Percentiles rank a stretch among this genome's conserved stretches.
These are phyloP conservation scores for Tranzscheliella williamsii DNA, from an alignment of 1,284 basidiomycete species.

Conservation along the genomic window DNA sequence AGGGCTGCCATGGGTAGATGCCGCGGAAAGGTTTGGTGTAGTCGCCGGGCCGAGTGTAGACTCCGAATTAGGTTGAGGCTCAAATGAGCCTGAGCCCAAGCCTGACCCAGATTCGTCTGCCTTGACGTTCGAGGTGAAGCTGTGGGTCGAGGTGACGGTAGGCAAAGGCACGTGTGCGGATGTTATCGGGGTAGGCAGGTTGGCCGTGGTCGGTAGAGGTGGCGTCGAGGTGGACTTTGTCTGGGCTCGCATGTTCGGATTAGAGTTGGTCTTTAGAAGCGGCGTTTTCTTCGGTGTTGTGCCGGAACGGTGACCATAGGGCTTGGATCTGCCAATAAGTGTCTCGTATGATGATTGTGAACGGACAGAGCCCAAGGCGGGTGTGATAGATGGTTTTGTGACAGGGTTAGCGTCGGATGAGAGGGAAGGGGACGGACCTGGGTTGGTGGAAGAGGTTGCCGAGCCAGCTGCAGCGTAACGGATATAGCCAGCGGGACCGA, in stretches of 20 bases:
- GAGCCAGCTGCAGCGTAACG: constrained; percentile 25
- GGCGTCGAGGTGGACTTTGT: background rate
- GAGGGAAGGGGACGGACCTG: background rate
- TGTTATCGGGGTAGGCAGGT: background rate
- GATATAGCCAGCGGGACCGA: constrained; percentile 31
- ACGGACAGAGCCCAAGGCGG: background rate
- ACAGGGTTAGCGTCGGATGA: background rate
- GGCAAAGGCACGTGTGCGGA: background rate
- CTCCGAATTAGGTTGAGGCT: too few relatives aligned
- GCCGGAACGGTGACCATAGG: background rate
- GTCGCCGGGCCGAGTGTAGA: too few relatives aligned
- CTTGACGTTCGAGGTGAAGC: too few relatives aligned
- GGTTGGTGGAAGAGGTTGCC: constrained; percentile 3
- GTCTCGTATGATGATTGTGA: constrained; percentile 8
- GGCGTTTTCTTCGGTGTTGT: constrained; percentile 1
- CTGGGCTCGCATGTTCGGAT: constrained; percentile 36
- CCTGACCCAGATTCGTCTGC: too few relatives aligned
- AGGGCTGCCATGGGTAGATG: background rate
- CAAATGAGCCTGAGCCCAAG: too few relatives aligned
- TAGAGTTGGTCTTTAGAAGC: constrained; percentile 34
- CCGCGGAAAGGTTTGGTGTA: too few relatives aligned
- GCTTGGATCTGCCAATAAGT: constrained; percentile 3
- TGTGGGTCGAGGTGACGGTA: too few relatives aligned
- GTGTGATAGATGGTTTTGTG: background rate
- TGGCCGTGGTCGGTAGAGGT: constrained; percentile 9